phyloP scores from a whole-genome alignment of 306 rosid species.

The Delonix regia region DNA sequence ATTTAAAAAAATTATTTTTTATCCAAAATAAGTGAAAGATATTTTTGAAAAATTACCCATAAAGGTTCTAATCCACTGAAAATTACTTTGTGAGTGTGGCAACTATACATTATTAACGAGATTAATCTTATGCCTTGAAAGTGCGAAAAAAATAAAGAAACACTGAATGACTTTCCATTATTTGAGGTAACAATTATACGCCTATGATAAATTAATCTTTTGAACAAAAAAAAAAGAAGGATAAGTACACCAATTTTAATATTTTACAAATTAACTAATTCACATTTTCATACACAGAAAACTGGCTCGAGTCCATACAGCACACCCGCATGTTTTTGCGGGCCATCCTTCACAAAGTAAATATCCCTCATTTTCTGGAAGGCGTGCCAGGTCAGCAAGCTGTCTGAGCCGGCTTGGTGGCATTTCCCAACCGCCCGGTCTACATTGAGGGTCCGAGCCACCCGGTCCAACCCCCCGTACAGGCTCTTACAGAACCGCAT shows the following conservation, averaged over 20 bases:
- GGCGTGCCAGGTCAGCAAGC: constrained; percentile 78
- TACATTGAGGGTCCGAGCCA: constrained; percentile 60
- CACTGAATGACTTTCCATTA: constrained; percentile 33
- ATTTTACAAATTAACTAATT: background rate
- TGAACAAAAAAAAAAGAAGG: background rate
- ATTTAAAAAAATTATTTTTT: too few relatives aligned
- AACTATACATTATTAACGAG: too few relatives aligned
- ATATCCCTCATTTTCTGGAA: constrained; percentile 66
- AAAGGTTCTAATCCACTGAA: too few relatives aligned
- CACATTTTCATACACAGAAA: constrained; percentile 10
- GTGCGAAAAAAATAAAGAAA: too few relatives aligned
- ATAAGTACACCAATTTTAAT: background rate
- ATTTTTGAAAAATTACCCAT: too few relatives aligned
- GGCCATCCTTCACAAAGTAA: constrained; percentile 50
- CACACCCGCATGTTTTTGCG: constrained; percentile 68
- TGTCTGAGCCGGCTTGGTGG: constrained; percentile 88
- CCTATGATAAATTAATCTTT: background rate
- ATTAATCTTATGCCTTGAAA: too few relatives aligned
- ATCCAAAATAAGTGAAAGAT: too few relatives aligned
- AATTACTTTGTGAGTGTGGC: too few relatives aligned
- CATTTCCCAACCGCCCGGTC: constrained; percentile 78
- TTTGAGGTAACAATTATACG: background rate
- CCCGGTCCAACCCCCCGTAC: constrained; percentile 75
- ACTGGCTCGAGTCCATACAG: constrained; percentile 65
- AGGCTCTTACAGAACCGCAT: constrained; percentile 63